Conservation (phyloP, 2,329 filamentous ascomycete genomes). For the Talaromyces sp. region DNA sequence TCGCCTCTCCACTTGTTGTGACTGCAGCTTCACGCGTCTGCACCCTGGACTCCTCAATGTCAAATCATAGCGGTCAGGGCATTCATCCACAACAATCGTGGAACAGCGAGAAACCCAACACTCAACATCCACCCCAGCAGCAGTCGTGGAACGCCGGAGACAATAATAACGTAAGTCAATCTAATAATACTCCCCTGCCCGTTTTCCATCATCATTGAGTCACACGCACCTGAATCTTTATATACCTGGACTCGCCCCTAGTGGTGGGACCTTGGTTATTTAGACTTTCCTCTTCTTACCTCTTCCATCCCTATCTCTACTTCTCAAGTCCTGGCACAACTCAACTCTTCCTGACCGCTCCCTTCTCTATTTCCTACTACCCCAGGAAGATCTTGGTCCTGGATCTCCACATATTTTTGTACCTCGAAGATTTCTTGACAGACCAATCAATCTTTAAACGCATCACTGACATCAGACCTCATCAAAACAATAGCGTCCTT, state of each 20-base stretch:
- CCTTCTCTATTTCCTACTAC: not conserved
- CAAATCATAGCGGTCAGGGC: conserved; percentile 19
- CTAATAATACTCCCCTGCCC: not conserved
- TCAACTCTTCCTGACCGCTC: conserved; percentile 17
- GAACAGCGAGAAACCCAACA: conserved; percentile 15
- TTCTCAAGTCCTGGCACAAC: conserved; percentile 18
- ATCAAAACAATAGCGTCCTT: conserved; percentile 15
- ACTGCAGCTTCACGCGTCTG: conserved; percentile 17
- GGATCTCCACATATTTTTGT: conserved; percentile 6
- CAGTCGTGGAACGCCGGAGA: conserved; percentile 16
- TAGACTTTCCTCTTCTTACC: conserved; percentile 21
- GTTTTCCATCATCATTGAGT: conserved; percentile 3
- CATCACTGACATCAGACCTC: conserved; percentile 10
- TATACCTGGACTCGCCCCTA: conserved; percentile 26
- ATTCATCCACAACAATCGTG: conserved; percentile 19
- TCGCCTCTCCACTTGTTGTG: conserved; percentile 15
- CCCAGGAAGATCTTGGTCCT: conserved; percentile 1
- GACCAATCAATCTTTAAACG: not conserved
- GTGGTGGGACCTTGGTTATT: conserved; percentile 21
- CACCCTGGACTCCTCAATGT: conserved; percentile 20
- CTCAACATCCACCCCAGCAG: conserved; percentile 12
- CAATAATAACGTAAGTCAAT: conserved; percentile 17
- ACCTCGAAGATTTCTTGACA: not conserved
- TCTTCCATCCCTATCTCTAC: conserved; percentile 21
- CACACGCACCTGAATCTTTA: conserved; percentile 7